phyloP scores from a whole-genome alignment of 2,329 filamentous ascomycete species.

The Apiospora arundinis region DNA sequence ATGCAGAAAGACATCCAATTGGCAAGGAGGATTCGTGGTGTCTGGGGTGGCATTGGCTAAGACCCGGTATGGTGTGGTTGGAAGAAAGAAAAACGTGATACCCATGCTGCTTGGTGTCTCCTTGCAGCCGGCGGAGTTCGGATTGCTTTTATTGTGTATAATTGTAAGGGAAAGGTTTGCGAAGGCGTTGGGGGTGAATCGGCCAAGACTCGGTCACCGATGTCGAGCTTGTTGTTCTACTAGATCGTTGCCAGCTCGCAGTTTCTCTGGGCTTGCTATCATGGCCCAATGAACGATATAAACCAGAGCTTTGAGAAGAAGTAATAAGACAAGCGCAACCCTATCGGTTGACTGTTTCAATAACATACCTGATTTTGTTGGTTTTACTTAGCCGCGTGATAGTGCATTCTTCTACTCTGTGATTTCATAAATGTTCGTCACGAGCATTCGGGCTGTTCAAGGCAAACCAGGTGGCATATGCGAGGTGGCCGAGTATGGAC shows the following conservation, averaged over 20 bases:
- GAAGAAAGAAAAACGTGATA: conserved; percentile 1
- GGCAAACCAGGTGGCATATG: background rate
- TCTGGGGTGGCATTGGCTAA: conserved; percentile 74
- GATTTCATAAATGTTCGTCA: no score
- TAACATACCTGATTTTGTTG: background rate
- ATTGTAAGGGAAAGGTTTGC: background rate
- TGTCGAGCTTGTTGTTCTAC: background rate
- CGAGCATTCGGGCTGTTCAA: background rate
- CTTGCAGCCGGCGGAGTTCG: conserved; percentile 14
- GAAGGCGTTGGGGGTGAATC: conserved; percentile 10
- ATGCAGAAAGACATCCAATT: conserved; percentile 99
- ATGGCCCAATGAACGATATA: background rate
- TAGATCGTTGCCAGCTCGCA: background rate
- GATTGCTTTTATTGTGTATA: conserved; percentile 16
- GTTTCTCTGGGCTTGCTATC: background rate
- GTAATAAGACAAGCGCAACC: conserved; percentile 10
- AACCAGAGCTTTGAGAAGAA: background rate
- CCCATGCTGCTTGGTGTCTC: conserved; percentile 3
- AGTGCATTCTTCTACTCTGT: background rate
- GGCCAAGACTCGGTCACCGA: background rate
- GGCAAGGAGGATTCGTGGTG: conserved; percentile 78
- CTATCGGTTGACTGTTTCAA: background rate
- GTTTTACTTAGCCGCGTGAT: background rate
- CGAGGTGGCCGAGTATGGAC: background rate
- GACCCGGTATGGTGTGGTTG: background rate